Evolutionary conservation across 768 basidiomycete species (phyloP).

Genomic region (Pholiota conissans): DNA sequence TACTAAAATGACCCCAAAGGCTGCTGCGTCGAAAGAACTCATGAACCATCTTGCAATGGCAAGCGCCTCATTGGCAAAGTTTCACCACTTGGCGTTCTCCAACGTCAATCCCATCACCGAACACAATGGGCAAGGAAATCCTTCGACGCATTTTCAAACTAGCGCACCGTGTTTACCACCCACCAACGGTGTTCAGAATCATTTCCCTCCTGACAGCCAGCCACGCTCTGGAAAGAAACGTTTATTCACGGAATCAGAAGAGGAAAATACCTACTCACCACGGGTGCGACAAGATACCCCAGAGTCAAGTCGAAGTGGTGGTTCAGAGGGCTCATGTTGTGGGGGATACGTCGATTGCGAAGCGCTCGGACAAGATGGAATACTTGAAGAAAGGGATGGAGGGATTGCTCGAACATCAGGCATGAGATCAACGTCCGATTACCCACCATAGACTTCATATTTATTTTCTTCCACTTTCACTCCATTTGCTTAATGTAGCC

Average conservation of each 20-base stretch:
- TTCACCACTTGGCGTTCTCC: conserved; percentile 48
- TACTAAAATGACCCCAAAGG: conserved; percentile 31
- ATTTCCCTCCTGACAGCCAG: neutral
- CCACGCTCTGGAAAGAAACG: conserved; percentile 25
- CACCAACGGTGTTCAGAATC: neutral
- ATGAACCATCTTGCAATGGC: conserved; percentile 47
- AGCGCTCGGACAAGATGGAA: conserved; percentile 33
- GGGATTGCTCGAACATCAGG: conserved; percentile 25
- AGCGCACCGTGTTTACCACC: neutral
- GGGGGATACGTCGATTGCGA: conserved; percentile 52
- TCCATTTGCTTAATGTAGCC: neutral
- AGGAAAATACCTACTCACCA: conserved; percentile 22
- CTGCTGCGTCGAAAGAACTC: conserved; percentile 52
- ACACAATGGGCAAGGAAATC: neutral
- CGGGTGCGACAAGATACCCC: conserved; percentile 7
- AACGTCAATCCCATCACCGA: conserved; percentile 14
- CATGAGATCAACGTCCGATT: conserved; percentile 24
- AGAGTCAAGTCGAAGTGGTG: conserved; percentile 14
- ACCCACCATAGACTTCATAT: conserved; percentile 9
- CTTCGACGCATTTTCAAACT: neutral
- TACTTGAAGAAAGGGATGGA: conserved; percentile 29
- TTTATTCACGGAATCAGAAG: conserved; percentile 28
- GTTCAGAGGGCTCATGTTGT: conserved; percentile 38
- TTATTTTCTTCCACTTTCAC: neutral
- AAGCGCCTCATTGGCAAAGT: conserved; percentile 50